These are phyloP conservation scores for Fusarium cicatricum DNA, from an alignment of 2,329 filamentous ascomycete genomes.

Conservation along the genomic window DNA sequence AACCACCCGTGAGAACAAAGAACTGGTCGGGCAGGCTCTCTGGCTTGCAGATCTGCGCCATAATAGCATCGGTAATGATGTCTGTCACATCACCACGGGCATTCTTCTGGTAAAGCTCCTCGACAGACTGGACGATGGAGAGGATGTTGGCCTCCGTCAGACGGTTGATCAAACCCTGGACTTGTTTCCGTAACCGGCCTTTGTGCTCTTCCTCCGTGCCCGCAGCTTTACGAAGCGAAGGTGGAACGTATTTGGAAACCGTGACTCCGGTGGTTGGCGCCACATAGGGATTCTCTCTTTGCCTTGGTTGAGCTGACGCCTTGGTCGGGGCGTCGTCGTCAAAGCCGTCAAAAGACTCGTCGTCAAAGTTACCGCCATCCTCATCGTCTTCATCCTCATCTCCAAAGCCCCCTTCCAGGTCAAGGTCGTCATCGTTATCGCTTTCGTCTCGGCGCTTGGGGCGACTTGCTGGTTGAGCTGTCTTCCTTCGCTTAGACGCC, in stretches of 20 bases:
- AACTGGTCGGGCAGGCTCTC: conserved; percentile 87
- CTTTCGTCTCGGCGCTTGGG: conserved; percentile 27
- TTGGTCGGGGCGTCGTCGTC: conserved; percentile 45
- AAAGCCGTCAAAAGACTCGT: conserved; percentile 52
- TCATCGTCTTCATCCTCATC: conserved; percentile 41
- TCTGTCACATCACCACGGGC: conserved; percentile 90
- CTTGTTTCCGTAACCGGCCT: conserved; percentile 76
- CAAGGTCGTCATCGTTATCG: conserved; percentile 40
- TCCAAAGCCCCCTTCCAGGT: conserved; percentile 21
- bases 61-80: conserved; percentile 77
- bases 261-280: conserved; percentile 66
- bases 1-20: conserved; percentile 88
- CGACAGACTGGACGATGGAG: conserved; percentile 82
- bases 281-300: conserved; percentile 87
- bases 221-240: conserved; percentile 74
- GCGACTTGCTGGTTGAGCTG: conserved; percentile 31
- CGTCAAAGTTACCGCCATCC: conserved; percentile 43
- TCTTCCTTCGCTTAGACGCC: conserved; percentile 63
- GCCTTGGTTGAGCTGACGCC: conserved; percentile 53
- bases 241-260: conserved; percentile 84
- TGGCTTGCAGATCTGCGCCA: conserved; percentile 81
- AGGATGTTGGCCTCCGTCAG: conserved; percentile 90
- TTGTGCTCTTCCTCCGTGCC: conserved; percentile 72
- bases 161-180: conserved; percentile 90
- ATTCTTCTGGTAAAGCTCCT: conserved; percentile 83